Conservation (phyloP, 2,329 filamentous ascomycete species). For the Tothia fuscella region DNA sequence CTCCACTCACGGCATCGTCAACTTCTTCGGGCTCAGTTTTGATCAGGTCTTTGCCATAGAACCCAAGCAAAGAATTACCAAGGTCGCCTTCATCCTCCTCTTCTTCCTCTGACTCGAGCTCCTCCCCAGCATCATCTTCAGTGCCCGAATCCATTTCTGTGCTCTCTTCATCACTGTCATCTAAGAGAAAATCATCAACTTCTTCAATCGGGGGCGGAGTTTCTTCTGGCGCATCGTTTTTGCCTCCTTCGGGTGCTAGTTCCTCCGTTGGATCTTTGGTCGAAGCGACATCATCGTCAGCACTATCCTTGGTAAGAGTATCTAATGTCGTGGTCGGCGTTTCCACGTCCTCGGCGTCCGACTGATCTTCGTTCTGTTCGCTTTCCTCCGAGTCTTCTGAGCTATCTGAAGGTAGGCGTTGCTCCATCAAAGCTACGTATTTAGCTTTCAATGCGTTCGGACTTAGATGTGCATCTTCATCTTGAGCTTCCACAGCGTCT, state of each 20-base stretch:
- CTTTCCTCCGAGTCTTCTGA: constrained; percentile 4
- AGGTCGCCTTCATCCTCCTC: constrained; percentile 33
- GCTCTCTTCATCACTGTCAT: constrained; percentile 27
- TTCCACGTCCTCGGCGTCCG: constrained; percentile 25
- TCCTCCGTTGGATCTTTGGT: no score
- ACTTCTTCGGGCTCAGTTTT: constrained; percentile 7
- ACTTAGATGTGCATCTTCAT: constrained; percentile 10
- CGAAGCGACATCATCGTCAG: constrained; percentile 30
- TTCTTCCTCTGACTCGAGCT: constrained; percentile 29
- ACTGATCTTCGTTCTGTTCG: constrained; percentile 1
- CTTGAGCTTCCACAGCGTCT: constrained; percentile 4
- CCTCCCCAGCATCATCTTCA: constrained; percentile 13
- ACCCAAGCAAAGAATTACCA: no score
- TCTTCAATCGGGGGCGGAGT: constrained; percentile 23
- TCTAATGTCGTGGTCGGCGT: background rate
- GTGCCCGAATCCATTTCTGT: constrained; percentile 17
- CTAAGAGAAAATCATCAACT: constrained; percentile 28
- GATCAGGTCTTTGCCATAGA: constrained; percentile 33
- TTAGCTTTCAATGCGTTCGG: constrained; percentile 7
- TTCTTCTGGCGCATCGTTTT: no score
- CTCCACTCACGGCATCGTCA: constrained; percentile 6
- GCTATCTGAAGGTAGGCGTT: constrained; percentile 2
- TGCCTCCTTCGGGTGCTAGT: no score
- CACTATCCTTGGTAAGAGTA: constrained; percentile 21
- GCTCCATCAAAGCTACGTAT: constrained; percentile 7